phyloP scores from a whole-genome alignment of 352 stramenopile species.

The Globisporangium cylindrosporum region DNA sequence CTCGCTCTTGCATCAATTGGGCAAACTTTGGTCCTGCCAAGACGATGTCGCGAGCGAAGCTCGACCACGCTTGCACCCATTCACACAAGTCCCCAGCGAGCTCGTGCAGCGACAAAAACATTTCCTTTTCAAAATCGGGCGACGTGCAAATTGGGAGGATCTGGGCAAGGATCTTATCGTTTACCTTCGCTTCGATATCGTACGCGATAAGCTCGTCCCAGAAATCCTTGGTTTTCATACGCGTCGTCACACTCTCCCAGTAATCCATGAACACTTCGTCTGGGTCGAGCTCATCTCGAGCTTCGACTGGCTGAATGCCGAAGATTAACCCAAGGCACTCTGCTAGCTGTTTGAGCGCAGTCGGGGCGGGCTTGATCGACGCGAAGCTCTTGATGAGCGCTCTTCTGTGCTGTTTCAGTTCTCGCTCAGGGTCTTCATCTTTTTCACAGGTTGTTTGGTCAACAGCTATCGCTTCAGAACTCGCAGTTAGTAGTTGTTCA shows the following conservation, averaged over 20 bases:
- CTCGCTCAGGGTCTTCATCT: not conserved
- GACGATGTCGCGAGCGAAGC: conserved; percentile 45
- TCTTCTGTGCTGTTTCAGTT: conserved; percentile 13
- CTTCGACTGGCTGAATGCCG: conserved; percentile 54
- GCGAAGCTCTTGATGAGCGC: conserved; percentile 40
- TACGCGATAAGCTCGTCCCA: conserved; percentile 47
- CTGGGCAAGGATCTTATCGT: conserved; percentile 49
- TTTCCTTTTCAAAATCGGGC: conserved; percentile 54
- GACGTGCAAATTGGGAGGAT: conserved; percentile 57
- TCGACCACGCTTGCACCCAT: conserved; percentile 56
- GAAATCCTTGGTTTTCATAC: conserved; percentile 37
- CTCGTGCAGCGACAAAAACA: conserved; percentile 48
- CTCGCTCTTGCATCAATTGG: conserved; percentile 48
- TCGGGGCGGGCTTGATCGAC: conserved; percentile 34
- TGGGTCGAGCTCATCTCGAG: conserved; percentile 59
- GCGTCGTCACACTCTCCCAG: conserved; percentile 39
- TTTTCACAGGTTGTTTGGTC: not conserved
- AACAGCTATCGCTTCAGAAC: not conserved
- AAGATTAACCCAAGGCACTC: conserved; percentile 71
- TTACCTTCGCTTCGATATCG: conserved; percentile 35
- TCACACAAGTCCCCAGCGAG: conserved; percentile 57
- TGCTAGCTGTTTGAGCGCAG: conserved; percentile 55
- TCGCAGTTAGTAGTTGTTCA: too few species aligned
- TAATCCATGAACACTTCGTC: conserved; percentile 80
- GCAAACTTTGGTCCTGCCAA: conserved; percentile 52